Conservation (phyloP, 768 basidiomycete genomes). For the Phlegmacium glaucopus region DNA sequence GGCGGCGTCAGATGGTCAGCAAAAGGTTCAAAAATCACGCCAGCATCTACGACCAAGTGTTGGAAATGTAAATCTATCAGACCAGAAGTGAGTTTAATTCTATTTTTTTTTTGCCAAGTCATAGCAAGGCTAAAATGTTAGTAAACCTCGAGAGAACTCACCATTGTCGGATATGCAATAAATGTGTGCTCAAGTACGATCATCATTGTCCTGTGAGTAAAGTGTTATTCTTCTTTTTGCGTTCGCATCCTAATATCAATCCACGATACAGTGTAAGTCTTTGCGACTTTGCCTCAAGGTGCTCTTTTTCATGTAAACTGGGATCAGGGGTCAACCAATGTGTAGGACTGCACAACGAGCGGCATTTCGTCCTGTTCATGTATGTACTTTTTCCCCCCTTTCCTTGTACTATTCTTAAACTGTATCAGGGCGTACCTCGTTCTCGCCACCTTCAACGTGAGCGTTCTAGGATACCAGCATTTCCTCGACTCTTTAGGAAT, state of each 20-base stretch:
- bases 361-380: slow-evolving; percentile 96
- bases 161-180: slow-evolving; percentile 89
- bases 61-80: slow-evolving; percentile 63
- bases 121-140: slow-evolving; percentile 2
- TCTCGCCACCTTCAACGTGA: slow-evolving; percentile 59
- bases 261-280: slow-evolving; percentile 25
- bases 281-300: background rate
- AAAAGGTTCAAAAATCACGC: slow-evolving; percentile 45
- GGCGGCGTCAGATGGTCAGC: slow-evolving; percentile 49
- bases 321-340: slow-evolving; percentile 92
- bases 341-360: slow-evolving; percentile 92
- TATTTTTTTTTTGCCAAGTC: background rate
- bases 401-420: background rate
- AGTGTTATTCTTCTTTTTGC: slow-evolving; percentile 2
- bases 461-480: slow-evolving; percentile 58
- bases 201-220: slow-evolving; percentile 85
- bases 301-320: background rate
- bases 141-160: slow-evolving; percentile 71
- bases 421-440: slow-evolving; percentile 73
- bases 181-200: slow-evolving; percentile 86
- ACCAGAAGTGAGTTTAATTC: slow-evolving; percentile 64
- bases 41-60: slow-evolving; percentile 58
- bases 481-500: slow-evolving; percentile 59
- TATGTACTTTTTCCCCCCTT: slow-evolving; percentile 32
- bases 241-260: background rate